Conservation (phyloP, 1,139 yeast genomes). For the Candida sp. region DNA sequence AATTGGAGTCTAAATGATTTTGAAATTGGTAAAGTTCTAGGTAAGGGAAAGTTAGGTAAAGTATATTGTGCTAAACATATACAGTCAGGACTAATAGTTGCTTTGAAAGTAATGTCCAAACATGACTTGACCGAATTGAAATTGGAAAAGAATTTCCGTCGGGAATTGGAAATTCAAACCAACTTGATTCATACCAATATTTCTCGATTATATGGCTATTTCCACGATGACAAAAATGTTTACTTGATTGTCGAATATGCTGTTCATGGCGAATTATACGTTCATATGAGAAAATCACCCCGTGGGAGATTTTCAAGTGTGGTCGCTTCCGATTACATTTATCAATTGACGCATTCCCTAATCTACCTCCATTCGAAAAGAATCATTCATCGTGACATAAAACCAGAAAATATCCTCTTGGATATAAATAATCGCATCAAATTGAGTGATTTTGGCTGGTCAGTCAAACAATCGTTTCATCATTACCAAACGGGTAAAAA, state of each 20-base stretch:
- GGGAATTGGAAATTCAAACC: constrained; percentile 92
- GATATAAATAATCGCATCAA: constrained; percentile 72
- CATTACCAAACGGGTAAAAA: constrained; percentile 34
- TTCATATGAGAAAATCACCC: constrained; percentile 47
- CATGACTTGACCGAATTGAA: constrained; percentile 69
- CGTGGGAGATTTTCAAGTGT: constrained; percentile 67
- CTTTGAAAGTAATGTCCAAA: constrained; percentile 88
- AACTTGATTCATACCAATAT: constrained; percentile 74
- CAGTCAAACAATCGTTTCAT: constrained; percentile 43
- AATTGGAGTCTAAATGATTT: constrained; percentile 51
- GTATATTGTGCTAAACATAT: constrained; percentile 88
- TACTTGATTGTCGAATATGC: constrained; percentile 85
- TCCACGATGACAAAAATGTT: constrained; percentile 75
- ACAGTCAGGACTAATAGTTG: constrained; percentile 75
- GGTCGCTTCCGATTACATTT: constrained; percentile 74
- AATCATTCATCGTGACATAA: constrained; percentile 87
- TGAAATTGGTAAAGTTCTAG: constrained; percentile 84
- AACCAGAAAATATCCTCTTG: constrained; percentile 85
- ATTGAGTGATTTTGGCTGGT: constrained; percentile 96
- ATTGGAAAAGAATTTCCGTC: constrained; percentile 81
- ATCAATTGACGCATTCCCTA: constrained; percentile 80
- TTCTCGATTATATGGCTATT: constrained; percentile 79
- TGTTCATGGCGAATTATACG: constrained; percentile 83
- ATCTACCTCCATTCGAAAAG: constrained; percentile 71
- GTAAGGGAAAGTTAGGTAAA: constrained; percentile 91